Evolutionary conservation across 129 eudicot species (phyloP).

Genomic region (Apium graveolens): DNA sequence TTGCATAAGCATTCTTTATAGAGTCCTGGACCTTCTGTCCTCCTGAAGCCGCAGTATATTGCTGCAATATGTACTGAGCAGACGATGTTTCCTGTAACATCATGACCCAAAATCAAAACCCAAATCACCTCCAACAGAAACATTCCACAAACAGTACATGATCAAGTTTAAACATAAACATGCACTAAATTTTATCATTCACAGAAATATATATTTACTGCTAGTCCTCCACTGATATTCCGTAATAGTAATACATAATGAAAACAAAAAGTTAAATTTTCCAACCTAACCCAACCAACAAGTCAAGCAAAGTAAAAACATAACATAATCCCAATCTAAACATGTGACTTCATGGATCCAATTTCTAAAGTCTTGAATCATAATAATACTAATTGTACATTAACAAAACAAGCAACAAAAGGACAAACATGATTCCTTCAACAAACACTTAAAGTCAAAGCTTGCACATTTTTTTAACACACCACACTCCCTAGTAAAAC

Average conservation of each 20-base stretch:
- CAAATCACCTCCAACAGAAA: not conserved
- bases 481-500: constrained; percentile 6
- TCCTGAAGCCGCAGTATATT: constrained; percentile 79
- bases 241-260: not conserved
- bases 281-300: not conserved
- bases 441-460: not conserved
- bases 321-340: not conserved
- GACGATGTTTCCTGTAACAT: constrained; percentile 70
- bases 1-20: constrained; percentile 66
- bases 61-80: constrained; percentile 88
- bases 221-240: not conserved
- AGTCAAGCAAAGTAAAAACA: not conserved
- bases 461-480: not conserved
- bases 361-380: not conserved
- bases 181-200: not conserved
- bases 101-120: not conserved
- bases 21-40: constrained; percentile 67
- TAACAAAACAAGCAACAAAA: constrained; percentile 1
- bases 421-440: not conserved
- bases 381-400: not conserved
- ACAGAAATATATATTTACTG: not conserved
- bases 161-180: not conserved
- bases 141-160: not conserved
- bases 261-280: not conserved
- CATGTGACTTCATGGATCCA: constrained; percentile 4